Evolutionary conservation across 2,329 filamentous ascomycete species (phyloP), one percentile per base, ranked within the genome.

Genomic region (Colletotrichum lentis): DNA sequence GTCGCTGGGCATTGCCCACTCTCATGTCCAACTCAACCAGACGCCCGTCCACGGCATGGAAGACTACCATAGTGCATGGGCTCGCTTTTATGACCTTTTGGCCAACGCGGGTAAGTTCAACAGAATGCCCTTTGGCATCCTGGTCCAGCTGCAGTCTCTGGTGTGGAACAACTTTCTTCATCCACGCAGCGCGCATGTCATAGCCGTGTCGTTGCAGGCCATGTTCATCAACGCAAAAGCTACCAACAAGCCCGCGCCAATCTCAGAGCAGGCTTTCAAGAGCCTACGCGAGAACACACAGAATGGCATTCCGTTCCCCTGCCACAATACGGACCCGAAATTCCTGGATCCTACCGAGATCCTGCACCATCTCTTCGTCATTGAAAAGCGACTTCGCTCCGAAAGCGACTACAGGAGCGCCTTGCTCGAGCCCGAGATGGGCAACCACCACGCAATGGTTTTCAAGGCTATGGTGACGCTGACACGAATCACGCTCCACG

Each of bases 81-180:
- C 81, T 72, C 55, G 49, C 3, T 64, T 70, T 27, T 59, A 69
- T 12, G 18, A 43, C 3, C 20, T 37, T 7, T 8, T 70, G 31
- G 22, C 27, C 10, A 16, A 43, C 16, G 46, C 54, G 5, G 68
- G 55, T 20, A 75, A 75, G 27, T 63, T 79, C 1, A 71, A 73
- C 10, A 64, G 78, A 4, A 65, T 87, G 64, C 78, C 85, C 5
- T 92, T 88, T 70, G 74, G 78, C 0, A 73, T 89, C 1, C 80
- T 86, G 6, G 91, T 88, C 72, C 89, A 91, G 71, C 78, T 92
- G 5, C 84, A 90, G 58, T 84, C 83, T 18, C 77, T 94, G 5
- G 86, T 88, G 0, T 81, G 84, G 72, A 91, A 91, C 71, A 87
- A 86, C 24, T 87, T 85, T 62, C 80, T 93, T 1, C 80, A 86